Evolutionary conservation across 805 yeast genomes (phyloP), one percentile per base, ranked within the genome.

Genomic region (Candida coleopterorum): DNA sequence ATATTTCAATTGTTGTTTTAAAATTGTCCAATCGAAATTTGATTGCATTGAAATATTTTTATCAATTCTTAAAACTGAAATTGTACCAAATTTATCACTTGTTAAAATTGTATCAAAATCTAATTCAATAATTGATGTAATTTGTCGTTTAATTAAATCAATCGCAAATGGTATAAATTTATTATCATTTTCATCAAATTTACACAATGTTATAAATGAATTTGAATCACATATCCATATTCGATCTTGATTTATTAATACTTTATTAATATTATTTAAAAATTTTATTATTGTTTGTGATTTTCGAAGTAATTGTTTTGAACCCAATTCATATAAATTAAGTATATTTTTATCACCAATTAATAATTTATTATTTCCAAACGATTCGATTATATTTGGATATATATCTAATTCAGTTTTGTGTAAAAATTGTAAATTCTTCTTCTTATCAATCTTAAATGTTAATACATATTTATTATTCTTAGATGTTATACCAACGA

Each of bases 21-120:
- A 27, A 15, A 62, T 46, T 11, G 49, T 47, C 57, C 61, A 59
- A 37, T 79, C 85, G 34, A 69, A 73, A 40, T 74, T 80, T 17
- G 77, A 58, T 28, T 68, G 53, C 29, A 62, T 58, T 0, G 80
- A 71, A 0, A 69, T 63, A 4, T 67, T 60, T n/a, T 60, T 59
- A 0, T 82, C 75, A 27, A 82, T 57, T 40, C 96, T 63, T 27
- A 86, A 58, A 1, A 85, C 72, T 58, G 81, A 79, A 0, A 88
- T 32, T 47, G 82, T 85, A 0, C 97, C 97, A 58, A 84, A 87
- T 50, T 79, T 81, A 54, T 93, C 97, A 10, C 96, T 96, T 1
- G 85, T 86, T 27, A 83, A 63, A 1, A 84, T 75, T 0, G 96
- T 87, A 38, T 77, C 78, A 43, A 77, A 74, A 53, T 93, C 97